Conservation (phyloP, 2,329 filamentous ascomycete species). For the Fusarium citri region DNA sequence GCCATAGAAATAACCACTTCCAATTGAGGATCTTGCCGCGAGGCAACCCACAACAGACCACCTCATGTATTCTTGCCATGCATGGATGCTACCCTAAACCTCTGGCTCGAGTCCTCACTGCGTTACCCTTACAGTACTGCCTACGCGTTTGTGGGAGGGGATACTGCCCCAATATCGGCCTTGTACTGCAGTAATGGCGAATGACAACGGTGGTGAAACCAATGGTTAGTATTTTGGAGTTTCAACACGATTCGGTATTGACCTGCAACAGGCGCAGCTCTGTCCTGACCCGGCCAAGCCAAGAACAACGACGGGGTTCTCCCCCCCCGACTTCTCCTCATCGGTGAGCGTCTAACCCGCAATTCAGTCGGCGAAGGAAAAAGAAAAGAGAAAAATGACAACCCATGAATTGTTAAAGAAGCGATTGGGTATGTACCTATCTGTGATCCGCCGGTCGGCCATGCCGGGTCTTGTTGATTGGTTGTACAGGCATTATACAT, state of each 20-base stretch:
- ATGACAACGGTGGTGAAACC: constrained; percentile 32
- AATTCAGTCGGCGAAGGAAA: constrained; percentile 29
- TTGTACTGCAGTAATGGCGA: constrained; percentile 27
- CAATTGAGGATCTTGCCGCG: background rate
- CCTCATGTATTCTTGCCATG: background rate
- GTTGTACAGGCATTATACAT: constrained; percentile 31
- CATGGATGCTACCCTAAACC: constrained; percentile 9
- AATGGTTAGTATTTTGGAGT: background rate
- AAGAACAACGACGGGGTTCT: background rate
- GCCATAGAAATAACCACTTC: background rate
- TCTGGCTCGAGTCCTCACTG: background rate
- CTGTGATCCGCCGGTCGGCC: constrained; percentile 28
- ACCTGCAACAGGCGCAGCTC: background rate
- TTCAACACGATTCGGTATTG: constrained; percentile 2
- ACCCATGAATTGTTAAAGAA: background rate
- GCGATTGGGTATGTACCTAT: constrained; percentile 12
- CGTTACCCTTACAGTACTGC: constrained; percentile 7
- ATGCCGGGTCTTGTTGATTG: constrained; percentile 38
- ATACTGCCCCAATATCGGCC: constrained; percentile 8
- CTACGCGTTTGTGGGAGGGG: constrained; percentile 1
- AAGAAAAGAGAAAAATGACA: constrained; percentile 21
- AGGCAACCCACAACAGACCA: background rate
- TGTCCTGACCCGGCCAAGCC: background rate
- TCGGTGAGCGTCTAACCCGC: constrained; percentile 6
- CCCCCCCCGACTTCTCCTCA: background rate